Evolutionary conservation across 1,139 yeast genomes (phyloP).

Genomic region (Saccharomyces hybrid): DNA sequence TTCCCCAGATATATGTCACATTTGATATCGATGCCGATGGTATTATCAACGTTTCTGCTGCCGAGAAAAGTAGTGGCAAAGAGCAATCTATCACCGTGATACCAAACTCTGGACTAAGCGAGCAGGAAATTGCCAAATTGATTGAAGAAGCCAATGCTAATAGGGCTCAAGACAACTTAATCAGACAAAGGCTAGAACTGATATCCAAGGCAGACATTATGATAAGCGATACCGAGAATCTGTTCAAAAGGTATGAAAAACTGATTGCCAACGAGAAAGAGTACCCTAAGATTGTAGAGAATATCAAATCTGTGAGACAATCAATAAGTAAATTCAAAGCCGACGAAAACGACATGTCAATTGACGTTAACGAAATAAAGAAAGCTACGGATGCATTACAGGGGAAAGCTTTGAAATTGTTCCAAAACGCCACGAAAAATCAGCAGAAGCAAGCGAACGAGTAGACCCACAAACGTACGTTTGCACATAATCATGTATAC

Average conservation of each 20-base stretch:
- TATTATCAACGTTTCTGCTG: slow-evolving; percentile 65
- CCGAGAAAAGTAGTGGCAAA: slow-evolving; percentile 52
- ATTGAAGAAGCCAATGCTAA: slow-evolving; percentile 41
- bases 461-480: background rate
- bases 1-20: slow-evolving; percentile 64
- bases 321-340: slow-evolving; percentile 37
- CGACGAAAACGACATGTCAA: slow-evolving; percentile 35
- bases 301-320: slow-evolving; percentile 15
- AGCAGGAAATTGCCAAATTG: slow-evolving; percentile 51
- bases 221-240: slow-evolving; percentile 49
- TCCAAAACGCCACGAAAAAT: slow-evolving; percentile 43
- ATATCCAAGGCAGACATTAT: slow-evolving; percentile 46
- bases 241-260: slow-evolving; percentile 39
- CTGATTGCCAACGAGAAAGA: slow-evolving; percentile 37
- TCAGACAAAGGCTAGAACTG: slow-evolving; percentile 32
- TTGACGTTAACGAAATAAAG: slow-evolving; percentile 34
- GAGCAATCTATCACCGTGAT: slow-evolving; percentile 59
- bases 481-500: background rate
- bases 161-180: slow-evolving; percentile 25
- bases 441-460: slow-evolving; percentile 29
- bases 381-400: slow-evolving; percentile 45
- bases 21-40: slow-evolving; percentile 82
- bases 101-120: slow-evolving; percentile 60
- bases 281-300: slow-evolving; percentile 28
- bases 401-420: slow-evolving; percentile 43